Percentiles rank a stretch among this genome's conserved stretches.
These are phyloP conservation scores for Aureobasidium subglaciale DNA, from an alignment of 2,329 filamentous ascomycete genomes.

Conservation along the genomic window DNA sequence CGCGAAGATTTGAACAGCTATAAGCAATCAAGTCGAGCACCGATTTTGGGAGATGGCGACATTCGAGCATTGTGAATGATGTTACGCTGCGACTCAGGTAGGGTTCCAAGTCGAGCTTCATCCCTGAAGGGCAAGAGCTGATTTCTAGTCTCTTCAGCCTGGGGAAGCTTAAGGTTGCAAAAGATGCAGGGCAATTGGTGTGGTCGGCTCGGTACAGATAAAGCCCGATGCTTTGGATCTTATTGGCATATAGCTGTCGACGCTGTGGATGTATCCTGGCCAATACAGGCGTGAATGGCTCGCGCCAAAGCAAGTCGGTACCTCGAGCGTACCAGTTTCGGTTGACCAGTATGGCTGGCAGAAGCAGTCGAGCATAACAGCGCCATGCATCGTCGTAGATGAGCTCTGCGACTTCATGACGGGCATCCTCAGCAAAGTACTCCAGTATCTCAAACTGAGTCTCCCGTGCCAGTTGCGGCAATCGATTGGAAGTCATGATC, in stretches of 20 bases:
- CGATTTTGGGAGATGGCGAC: background rate
- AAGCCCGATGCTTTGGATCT: constrained; percentile 1
- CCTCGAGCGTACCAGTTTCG: background rate
- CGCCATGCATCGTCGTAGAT: constrained; percentile 2
- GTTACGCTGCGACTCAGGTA: background rate
- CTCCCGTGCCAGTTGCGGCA: background rate
- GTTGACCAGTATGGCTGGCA: background rate
- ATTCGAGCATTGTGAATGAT: background rate
- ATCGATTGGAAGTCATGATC: background rate
- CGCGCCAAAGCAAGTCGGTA: background rate
- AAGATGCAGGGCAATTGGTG: background rate
- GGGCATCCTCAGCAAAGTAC: background rate
- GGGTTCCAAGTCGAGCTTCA: background rate
- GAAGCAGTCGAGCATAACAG: background rate
- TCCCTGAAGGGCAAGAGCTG: background rate
- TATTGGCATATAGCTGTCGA: background rate
- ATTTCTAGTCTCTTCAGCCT: background rate
- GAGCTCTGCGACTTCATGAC: background rate
- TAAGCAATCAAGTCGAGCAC: background rate
- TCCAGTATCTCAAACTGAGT: background rate
- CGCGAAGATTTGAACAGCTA: background rate
- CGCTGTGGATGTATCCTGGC: background rate
- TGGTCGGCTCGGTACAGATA: background rate
- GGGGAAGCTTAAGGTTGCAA: background rate
- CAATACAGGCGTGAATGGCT: background rate